Conservation (phyloP, 176 grass and related monocot genomes). For the Aechmea fasciata region DNA sequence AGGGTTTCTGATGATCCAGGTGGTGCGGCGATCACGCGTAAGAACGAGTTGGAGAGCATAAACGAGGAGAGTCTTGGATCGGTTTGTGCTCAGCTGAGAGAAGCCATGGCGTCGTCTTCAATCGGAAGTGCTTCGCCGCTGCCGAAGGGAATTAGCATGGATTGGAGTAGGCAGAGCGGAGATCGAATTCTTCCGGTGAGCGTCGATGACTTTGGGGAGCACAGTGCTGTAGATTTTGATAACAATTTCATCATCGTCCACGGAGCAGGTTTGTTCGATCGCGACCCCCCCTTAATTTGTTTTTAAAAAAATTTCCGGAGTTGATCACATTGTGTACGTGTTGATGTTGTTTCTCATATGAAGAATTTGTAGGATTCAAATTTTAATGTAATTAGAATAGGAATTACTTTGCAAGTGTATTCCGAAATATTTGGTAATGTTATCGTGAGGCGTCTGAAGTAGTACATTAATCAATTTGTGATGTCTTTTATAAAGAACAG, state of each 20-base stretch:
- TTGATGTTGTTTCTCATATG: too few relatives aligned
- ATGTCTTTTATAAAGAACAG: too few relatives aligned
- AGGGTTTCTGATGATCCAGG: slow-evolving; percentile 28
- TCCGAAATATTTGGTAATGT: too few relatives aligned
- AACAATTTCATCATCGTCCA: slow-evolving; percentile 79
- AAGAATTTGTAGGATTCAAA: too few relatives aligned
- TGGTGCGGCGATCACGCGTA: slow-evolving; percentile 93
- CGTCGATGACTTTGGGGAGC: slow-evolving; percentile 22
- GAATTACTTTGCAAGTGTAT: too few relatives aligned
- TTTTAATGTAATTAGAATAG: too few relatives aligned
- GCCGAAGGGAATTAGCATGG: slow-evolving; percentile 45
- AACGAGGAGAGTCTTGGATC: slow-evolving; percentile 40
- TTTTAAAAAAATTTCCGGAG: background rate
- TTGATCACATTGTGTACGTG: background rate
- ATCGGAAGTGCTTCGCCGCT: slow-evolving; percentile 1
- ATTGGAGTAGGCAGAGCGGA: slow-evolving; percentile 62
- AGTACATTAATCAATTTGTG: too few relatives aligned
- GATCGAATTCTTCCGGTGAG: slow-evolving; percentile 30
- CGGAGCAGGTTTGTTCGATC: slow-evolving; percentile 51
- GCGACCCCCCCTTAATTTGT: background rate
- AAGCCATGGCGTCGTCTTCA: slow-evolving; percentile 46
- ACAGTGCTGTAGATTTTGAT: slow-evolving; percentile 29
- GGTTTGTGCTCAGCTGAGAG: slow-evolving; percentile 62
- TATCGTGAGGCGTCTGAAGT: too few relatives aligned
- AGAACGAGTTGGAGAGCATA: slow-evolving; percentile 80